Evolutionary conservation across 805 yeast genomes (phyloP), one percentile per base, ranked within the genome.

Genomic region (Saccharomycopsis sp.): DNA sequence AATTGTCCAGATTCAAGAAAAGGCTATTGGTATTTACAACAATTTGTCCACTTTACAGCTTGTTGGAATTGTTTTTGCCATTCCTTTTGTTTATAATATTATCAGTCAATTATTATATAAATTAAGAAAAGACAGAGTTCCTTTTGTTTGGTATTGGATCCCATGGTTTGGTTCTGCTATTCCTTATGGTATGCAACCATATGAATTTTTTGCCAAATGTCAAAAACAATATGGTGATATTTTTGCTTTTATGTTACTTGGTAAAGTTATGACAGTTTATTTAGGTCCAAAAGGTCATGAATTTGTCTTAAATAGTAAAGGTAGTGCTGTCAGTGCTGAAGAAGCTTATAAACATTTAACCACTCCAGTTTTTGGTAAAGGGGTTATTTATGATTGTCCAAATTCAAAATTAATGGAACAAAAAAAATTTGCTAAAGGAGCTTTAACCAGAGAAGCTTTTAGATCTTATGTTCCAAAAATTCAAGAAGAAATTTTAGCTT

Each of bases 311-410:
- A 92, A 92, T 61, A 85, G 95, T 32, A 88, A 84, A 62, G 69
- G 82, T 40, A 74, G 78, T 23, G 95, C 86, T 52, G 97, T 88
- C 19, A 79, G 87, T 36, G 98, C 98, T 36, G 97, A 92, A 60
- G 96, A 83, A 36, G 97, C 96, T 30, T 92, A 92, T 66, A 71
- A 79, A 47, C 96, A 88, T 58, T 71, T 92, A 62, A 92, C 98
- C n/a, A 89, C 97, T n/a, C 98, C 98, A 12, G 96, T 87, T 13
- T 92, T 92, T 52, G 98, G 98, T 53, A 77, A 87, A 56, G 98
- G 97, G 54, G 98, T 92, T 40, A 83, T 92, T 39, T 92, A 92
- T 59, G 98, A 92, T 64, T 89, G 96, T 63, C 86, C 98, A 48
- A 92, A 92, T 65, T 64, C 76, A 54, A 76, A 87, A 51, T 73